Base-by-base conservation (phyloP, 345 rosid species). In the Kernera saxatilis region DNA sequence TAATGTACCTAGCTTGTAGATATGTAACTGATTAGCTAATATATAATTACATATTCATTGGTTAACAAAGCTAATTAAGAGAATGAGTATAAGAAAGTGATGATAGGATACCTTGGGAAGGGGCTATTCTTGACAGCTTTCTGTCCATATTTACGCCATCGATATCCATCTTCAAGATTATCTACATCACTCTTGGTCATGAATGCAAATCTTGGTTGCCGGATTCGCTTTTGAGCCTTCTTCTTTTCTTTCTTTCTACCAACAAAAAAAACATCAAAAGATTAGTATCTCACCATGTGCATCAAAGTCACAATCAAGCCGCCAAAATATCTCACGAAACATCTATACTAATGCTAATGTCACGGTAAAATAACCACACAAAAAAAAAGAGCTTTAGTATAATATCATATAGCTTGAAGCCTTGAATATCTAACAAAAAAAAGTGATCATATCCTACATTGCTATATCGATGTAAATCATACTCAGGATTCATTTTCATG, bases 81-180 rank as follows among this genome's bases (percentile, higher is more conserved):
- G 12, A 5, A 49, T 13, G 25, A 17, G 8, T 17, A 9, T 15
- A 11, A 48, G 39, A 44, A 48, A 56, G 0, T 23, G 12, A 18
- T 13, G 26, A 21, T 26, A 50, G 18, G 73, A 33, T 64, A 93
- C 98, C 98, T 84, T 44, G 98, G 98, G 36, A 76, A 93, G 32
- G 98, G 97, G 57, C 97, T 93, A 51, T 90, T 90, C 70, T 93
- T 93, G 15, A 93, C 98, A 12, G 97, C 97, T 59, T 93, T 92
- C 54, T 90, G 98, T 69, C 95, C 95, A 80, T 88, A 88, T 77
- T 88, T 88, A 25, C 95, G 80, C 96, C 96, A 89, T 18, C 98
- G 72, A 64, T 93, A 93, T 22, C 98, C 98, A 81, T 93, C 98
- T 83, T 93, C 98, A 64, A 93, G 97, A 78, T 93, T 91, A 82